Evolutionary conservation across 495 filamentous ascomycete genomes (phyloP), one percentile per base, ranked within the genome.

Genomic region (Penicillium robsamsonii): DNA sequence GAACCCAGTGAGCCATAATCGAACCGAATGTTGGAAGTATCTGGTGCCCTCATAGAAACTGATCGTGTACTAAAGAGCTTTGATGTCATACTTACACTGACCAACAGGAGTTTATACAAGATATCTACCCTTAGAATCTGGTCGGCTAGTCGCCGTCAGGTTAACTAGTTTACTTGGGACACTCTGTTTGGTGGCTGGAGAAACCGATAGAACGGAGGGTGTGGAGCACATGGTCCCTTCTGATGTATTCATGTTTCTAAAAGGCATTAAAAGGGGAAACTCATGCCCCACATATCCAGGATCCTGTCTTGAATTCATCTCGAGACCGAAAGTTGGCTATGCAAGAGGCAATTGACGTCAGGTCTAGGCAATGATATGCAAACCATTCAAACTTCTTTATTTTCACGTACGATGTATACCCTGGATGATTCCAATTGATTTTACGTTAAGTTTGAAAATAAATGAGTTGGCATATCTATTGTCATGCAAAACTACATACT

Each of bases 41-140:
- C 30, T 54, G 42, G 29, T 27, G 22, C 22, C 54, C 50, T 53
- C 45, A 46, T 22, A 17, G 31, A 42, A 54, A 24, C 15, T 15
- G 15, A 13, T 43, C 25, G 37, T 17, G 30, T 9, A 31, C 10
- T n/a, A 10, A 29, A 54, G 27, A 40, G 24, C 20, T 25, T 55
- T 74, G 72, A 75, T 72, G 71, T 75, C 72, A 75, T 56, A 42
- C 60, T 75, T 71, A 75, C 71, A 64, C 59, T 53, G 29, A 3
- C 13, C 27, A 12, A 18, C 40, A 42, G 4, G 25, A 3, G 27
- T 20, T 12, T 15, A 31, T 29, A 15, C 33, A 42, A 46, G 38
- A 15, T 30, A 53, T 35, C n/a, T 43, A 18, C 37, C 29, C 50
- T 55, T 49, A 3, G 25, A 27, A 27, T 27, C 4, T 27, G 4